Base-by-base conservation (phyloP, 345 rosid species). In the Euphorbia lathyris region DNA sequence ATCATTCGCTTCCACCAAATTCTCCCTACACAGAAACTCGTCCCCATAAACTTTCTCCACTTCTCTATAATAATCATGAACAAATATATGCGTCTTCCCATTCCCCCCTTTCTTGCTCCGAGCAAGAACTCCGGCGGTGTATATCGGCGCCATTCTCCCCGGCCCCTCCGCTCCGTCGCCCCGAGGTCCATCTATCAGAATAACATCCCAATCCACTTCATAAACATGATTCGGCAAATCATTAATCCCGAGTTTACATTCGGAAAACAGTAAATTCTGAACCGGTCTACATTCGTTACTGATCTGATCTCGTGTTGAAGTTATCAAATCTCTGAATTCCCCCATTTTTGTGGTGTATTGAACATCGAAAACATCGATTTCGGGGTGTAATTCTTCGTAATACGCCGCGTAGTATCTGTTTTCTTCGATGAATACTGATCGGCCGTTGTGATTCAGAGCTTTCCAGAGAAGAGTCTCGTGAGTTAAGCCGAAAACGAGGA, bases 401-500 rank as follows among this genome's bases (percentile, higher is more conserved):
- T 95, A 95, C 13, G 99, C 93, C 0, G 99, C 99, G 70, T 95
- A 95, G 65, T 95, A 95, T 7, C 97, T 80, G 58, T 95, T 95
- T 76, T 95, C 99, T 1, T 95, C 99, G 71, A 95, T 80, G 83
- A 82, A 92, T 12, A 95, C 88, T 0, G 99, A 92, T 4, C 93
- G 86, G 6, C 99, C 99, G 32, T 92, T 84, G 82, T 88, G 90
- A 73, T 95, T 95, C 12, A 95, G 81, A 0, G 99, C 79, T 61
- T 90, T 90, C 99, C 99, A 92, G 72, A 95, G 89, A 67, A 90
- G 96, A 68, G 99, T 91, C 72, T 95, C 99, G 69, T 82, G 96
- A 0, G 99, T 91, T 19, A 95, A 82, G 3, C 99, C 99, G 58
- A 95, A 95, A 4, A 95, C 90, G 0, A 95, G 88, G 70, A 95